A percentile compares a stretch with the other conserved stretches of the same genome.
Evolutionary conservation across 257 asterid species (phyloP).

Genomic region (Haberlea rhodopensis): DNA sequence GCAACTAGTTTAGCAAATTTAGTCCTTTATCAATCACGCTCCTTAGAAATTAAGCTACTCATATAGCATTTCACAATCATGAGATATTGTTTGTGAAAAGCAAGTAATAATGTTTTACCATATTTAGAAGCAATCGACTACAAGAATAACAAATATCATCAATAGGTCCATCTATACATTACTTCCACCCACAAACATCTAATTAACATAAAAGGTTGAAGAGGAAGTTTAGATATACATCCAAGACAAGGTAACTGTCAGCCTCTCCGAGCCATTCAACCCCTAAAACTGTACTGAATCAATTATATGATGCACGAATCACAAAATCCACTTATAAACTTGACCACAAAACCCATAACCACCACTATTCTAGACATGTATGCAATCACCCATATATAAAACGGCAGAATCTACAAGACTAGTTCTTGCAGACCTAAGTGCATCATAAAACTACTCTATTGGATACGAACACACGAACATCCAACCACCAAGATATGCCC

Average conservation of each 20-base stretch:
- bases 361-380: background rate
- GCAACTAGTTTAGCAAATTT: background rate
- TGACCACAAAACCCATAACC: background rate
- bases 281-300: background rate
- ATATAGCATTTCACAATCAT: background rate
- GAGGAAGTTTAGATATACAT: background rate
- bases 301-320: background rate
- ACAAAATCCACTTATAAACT: background rate
- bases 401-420: background rate
- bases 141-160: constrained; percentile 1
- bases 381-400: background rate
- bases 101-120: background rate
- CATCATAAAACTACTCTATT: background rate
- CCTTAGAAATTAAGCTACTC: background rate
- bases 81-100: background rate
- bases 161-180: constrained; percentile 1
- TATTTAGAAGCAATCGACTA: background rate
- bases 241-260: constrained; percentile 10
- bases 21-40: background rate
- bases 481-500: no score
- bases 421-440: constrained; percentile 14
- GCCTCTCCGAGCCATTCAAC: background rate
- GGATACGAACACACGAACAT: no score
- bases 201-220: background rate
- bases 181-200: background rate